Percentiles rank a stretch among this genome's conserved stretches.
Conservation (phyloP, 2,329 filamentous ascomycete genomes). For the Paraphoma sp. region DNA sequence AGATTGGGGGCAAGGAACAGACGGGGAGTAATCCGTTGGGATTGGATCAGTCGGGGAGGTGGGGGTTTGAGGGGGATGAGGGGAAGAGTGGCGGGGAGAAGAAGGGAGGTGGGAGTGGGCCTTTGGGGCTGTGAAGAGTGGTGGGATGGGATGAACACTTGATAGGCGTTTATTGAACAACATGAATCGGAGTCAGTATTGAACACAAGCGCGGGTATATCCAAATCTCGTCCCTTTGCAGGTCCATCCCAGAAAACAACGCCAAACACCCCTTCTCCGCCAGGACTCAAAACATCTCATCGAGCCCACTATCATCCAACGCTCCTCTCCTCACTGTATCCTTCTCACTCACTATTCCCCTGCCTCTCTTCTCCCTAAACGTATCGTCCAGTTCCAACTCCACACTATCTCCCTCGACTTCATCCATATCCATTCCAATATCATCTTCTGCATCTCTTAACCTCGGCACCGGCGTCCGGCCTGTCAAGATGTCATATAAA, state of each 20-base stretch:
- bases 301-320: conserved; percentile 42
- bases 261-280: neutral
- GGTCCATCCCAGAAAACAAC: neutral
- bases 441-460: conserved; percentile 20
- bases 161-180: too few relatives aligned
- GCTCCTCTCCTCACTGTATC: conserved; percentile 6
- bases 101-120: neutral
- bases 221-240: neutral
- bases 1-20: conserved; percentile 48
- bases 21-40: conserved; percentile 49
- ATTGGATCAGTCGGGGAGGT: conserved; percentile 46
- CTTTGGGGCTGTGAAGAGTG: neutral
- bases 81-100: neutral
- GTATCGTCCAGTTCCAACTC: conserved; percentile 51
- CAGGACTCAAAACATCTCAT: conserved; percentile 41
- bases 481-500: conserved; percentile 56
- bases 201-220: neutral
- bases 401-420: conserved; percentile 30
- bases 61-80: conserved; percentile 44
- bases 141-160: neutral
- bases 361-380: conserved; percentile 46
- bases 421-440: conserved; percentile 14
- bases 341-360: neutral
- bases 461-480: conserved; percentile 51
- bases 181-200: neutral